These are phyloP conservation scores for Streptanthus diversifolius DNA, from an alignment of 345 rosid species.

Conservation along the genomic window DNA sequence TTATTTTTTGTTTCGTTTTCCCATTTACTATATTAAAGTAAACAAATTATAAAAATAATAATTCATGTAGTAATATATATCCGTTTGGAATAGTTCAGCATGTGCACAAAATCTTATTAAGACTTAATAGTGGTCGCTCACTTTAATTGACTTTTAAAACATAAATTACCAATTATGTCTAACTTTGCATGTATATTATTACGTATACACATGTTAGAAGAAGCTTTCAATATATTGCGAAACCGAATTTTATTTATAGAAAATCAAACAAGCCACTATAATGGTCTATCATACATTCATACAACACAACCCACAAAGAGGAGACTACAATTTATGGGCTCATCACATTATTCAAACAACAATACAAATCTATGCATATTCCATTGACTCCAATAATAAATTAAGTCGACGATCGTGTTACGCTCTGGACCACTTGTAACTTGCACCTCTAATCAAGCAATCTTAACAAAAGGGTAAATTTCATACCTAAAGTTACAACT, in stretches of 20 bases:
- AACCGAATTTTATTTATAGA: too few species aligned
- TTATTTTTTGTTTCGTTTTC: too few species aligned
- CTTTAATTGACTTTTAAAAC: neutral
- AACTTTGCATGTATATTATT: too few species aligned
- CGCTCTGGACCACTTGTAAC: neutral
- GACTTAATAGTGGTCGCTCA: neutral
- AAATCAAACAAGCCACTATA: too few species aligned
- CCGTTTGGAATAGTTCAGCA: neutral
- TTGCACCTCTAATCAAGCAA: constrained; percentile 10
- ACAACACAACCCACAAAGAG: too few species aligned
- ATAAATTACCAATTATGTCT: too few species aligned
- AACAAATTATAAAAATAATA: too few species aligned
- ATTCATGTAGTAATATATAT: neutral
- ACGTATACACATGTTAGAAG: too few species aligned
- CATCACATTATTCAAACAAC: constrained; percentile 11
- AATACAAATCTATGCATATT: neutral
- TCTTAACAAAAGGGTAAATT: constrained; percentile 49
- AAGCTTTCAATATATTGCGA: too few species aligned
- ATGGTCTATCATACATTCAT: too few species aligned
- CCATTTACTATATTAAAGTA: too few species aligned
- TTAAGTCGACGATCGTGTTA: neutral
- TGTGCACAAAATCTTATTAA: neutral
- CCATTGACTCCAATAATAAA: neutral
- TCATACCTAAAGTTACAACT: constrained; percentile 73
- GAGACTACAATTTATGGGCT: neutral